A percentile compares a stretch with the other conserved stretches of the same genome.
phyloP scores from a whole-genome alignment of 108 stramenopile genomes.

The Bacterosira constricta region DNA sequence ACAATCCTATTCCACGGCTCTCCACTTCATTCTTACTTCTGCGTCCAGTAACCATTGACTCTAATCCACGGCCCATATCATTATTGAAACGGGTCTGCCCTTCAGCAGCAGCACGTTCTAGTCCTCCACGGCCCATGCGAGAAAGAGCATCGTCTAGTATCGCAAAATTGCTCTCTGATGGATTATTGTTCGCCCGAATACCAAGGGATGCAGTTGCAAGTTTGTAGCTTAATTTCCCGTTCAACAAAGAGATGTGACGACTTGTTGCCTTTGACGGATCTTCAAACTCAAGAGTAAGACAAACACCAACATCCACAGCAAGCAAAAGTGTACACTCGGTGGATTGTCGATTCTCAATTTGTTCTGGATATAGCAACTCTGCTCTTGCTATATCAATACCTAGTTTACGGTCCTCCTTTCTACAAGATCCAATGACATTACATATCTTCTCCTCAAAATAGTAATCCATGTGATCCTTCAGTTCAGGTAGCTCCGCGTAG shows the following conservation, averaged over 20 bases:
- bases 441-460: conserved; percentile 12
- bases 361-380: conserved; percentile 10
- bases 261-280: not conserved
- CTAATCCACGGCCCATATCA: not conserved
- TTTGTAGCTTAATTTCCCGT: conserved; percentile 1
- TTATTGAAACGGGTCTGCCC: conserved; percentile 18
- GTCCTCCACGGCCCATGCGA: not conserved
- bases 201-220: conserved; percentile 2
- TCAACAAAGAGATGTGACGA: not conserved
- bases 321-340: too few relatives aligned
- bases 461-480: conserved; percentile 6
- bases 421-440: conserved; percentile 4
- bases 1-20: conserved; percentile 1
- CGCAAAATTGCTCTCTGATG: conserved; percentile 21
- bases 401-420: not conserved
- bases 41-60: conserved; percentile 5
- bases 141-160: conserved; percentile 8
- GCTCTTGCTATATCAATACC: conserved; percentile 11
- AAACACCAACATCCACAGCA: too few relatives aligned
- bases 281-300: not conserved
- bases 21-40: not conserved
- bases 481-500: conserved; percentile 8
- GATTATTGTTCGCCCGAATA: conserved; percentile 19
- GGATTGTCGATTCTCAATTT: conserved; percentile 2
- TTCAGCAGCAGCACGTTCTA: not conserved